These are phyloP conservation scores for Ceratobasidium sp. DNA, from an alignment of 1,284 basidiomycete genomes.

Conservation along the genomic window DNA sequence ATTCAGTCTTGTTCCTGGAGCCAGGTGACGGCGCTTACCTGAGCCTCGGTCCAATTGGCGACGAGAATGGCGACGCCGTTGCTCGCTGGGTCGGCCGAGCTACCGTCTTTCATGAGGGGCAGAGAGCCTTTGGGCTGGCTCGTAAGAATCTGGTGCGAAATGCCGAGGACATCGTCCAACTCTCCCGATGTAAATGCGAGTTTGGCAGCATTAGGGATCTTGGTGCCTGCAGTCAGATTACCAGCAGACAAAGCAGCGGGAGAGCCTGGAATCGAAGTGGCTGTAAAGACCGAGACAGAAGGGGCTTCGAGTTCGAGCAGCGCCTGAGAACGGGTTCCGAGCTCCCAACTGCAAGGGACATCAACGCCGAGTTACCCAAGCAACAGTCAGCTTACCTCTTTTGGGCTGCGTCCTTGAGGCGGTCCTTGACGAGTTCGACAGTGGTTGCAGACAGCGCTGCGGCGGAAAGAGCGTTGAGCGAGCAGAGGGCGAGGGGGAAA, in stretches of 20 bases:
- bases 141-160: slow-evolving; percentile 62
- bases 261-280: slow-evolving; percentile 45
- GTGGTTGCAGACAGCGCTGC: slow-evolving; percentile 7
- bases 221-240: slow-evolving; percentile 51
- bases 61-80: slow-evolving; percentile 79
- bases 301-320: slow-evolving; percentile 72
- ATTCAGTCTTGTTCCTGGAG: background rate
- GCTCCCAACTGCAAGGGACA: slow-evolving; percentile 73
- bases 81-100: slow-evolving; percentile 82
- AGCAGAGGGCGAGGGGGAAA: slow-evolving; percentile 14
- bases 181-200: slow-evolving; percentile 42
- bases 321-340: slow-evolving; percentile 77
- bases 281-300: slow-evolving; percentile 65
- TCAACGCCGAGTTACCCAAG: background rate
- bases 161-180: slow-evolving; percentile 62
- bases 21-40: slow-evolving; percentile 1
- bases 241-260: slow-evolving; percentile 53
- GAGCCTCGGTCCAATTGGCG: slow-evolving; percentile 71
- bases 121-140: slow-evolving; percentile 51
- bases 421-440: slow-evolving; percentile 28
- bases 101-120: slow-evolving; percentile 57
- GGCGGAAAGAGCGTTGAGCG: slow-evolving; percentile 9
- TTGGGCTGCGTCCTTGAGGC: slow-evolving; percentile 35
- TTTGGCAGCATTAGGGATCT: slow-evolving; percentile 49
- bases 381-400: slow-evolving; percentile 27